Base-by-base conservation (phyloP, 148 eudicot species). In the Rhododendron henanense region DNA sequence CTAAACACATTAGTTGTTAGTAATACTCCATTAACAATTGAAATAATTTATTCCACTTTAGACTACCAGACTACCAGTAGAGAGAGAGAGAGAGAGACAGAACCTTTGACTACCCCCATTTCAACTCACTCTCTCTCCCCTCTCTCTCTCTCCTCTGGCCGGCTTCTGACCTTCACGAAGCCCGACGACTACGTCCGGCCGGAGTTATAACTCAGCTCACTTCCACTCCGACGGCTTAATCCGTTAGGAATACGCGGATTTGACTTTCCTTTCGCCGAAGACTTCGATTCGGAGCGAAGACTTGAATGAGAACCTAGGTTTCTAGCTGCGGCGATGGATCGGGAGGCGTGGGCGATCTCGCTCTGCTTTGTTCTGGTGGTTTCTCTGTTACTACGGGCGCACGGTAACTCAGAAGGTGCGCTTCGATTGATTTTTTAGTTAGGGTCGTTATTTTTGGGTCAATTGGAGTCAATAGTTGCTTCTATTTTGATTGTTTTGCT, bases 391-490 rank as follows among this genome's bases (percentile, higher is more conserved):
- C 37, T 33, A 9, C 28, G 0, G 44, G 83, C 25, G 15, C 35
- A 35, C 35, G 67, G 65, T 19, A 81, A 81, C 19, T 21, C 83
- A 6, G 86, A 84, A 75, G 86, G 86, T 84, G 51, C 4, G 86
- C 1, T 7, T 55, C 61, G 6, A 16, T 10, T 35, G 78, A 50
- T 48, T 84, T 25, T 18, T 25, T 18, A 9, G n/a, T 16, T 69
- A 59, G 41, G 28, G 44, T 83, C 23, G 23, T 11, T 83, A 2
- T 16, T 55, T 55, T 55, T n/a, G 1, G 61, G 15, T 18, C n/a
- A 19, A 48, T 48, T 84, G 55, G 81, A 74, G 69, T 15, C 57
- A 37, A 35, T 53, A 10, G 4, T 44, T 28, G 39, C 23, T 83
- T 10, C 57, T 63, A 6, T 51, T 67, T 44, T 3, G 59, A 71